Percentiles rank a stretch among this genome's conserved stretches.
These are phyloP conservation scores for Albizia julibrissin DNA, from an alignment of 306 rosid species.

Conservation along the genomic window DNA sequence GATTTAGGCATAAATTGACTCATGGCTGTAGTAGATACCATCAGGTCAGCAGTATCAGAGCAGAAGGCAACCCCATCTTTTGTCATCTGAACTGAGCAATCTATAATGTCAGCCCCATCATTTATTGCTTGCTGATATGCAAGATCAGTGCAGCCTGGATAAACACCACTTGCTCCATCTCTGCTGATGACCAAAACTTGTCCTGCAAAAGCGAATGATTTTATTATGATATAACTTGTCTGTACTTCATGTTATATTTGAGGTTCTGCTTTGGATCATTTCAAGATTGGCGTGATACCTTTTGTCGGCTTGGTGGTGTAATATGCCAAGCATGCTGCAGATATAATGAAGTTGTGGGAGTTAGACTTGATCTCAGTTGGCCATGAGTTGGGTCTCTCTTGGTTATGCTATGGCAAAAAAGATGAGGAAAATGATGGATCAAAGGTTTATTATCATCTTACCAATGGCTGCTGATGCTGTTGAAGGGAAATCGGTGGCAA, in stretches of 20 bases:
- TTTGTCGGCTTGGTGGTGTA: constrained; percentile 42
- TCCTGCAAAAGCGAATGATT: constrained; percentile 43
- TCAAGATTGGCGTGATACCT: constrained; percentile 46
- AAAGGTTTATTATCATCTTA: constrained; percentile 42
- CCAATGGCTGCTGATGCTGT: constrained; percentile 82
- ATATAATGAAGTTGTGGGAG: constrained; percentile 23
- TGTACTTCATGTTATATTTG: neutral
- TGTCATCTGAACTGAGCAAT: constrained; percentile 89
- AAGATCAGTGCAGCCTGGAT: constrained; percentile 83
- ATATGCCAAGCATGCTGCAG: constrained; percentile 74
- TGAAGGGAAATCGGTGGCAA: constrained; percentile 72
- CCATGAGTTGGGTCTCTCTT: neutral
- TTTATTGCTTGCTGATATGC: constrained; percentile 76
- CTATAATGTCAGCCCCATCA: constrained; percentile 82
- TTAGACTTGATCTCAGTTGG: constrained; percentile 19
- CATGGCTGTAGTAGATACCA: constrained; percentile 51
- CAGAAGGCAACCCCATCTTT: constrained; percentile 89
- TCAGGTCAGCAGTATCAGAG: constrained; percentile 50
- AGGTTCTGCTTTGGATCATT: neutral
- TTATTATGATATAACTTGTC: neutral
- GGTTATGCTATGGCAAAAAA: neutral
- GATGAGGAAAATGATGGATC: neutral
- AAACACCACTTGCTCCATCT: constrained; percentile 84
- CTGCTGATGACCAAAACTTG: constrained; percentile 60
- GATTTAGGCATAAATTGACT: constrained; percentile 53